A percentile compares a stretch with the other conserved stretches of the same genome.
Evolutionary conservation across 176 grass and related monocot genomes (phyloP).

Genomic region (Neostapfia colusana): DNA sequence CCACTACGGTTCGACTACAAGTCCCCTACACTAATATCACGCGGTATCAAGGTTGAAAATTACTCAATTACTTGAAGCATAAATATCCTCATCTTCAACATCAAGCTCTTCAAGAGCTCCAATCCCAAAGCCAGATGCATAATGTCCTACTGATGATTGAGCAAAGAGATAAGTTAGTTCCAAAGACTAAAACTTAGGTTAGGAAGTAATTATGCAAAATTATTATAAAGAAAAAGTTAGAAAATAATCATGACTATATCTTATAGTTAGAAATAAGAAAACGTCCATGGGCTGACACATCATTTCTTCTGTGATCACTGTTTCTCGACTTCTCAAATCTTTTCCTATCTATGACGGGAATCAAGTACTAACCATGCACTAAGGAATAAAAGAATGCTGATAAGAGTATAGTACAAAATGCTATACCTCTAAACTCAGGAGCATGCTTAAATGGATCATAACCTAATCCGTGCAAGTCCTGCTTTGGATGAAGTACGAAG

Average conservation of each 20-base stretch:
- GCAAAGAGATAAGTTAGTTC: conserved; percentile 24
- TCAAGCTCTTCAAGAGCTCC: conserved; percentile 97
- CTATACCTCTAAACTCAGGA: conserved; percentile 89
- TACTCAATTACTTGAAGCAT: conserved; percentile 76
- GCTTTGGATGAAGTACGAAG: conserved; percentile 85
- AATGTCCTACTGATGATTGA: conserved; percentile 76
- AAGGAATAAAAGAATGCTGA: conserved; percentile 9
- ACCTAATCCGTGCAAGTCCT: conserved; percentile 90
- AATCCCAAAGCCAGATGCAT: conserved; percentile 93
- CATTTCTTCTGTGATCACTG: conserved; percentile 49
- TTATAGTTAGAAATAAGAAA: conserved; percentile 85
- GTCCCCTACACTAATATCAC: background rate
- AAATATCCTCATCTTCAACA: conserved; percentile 99
- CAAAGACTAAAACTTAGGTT: conserved; percentile 3
- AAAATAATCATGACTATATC: conserved; percentile 38
- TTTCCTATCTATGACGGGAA: conserved; percentile 78
- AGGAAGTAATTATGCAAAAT: conserved; percentile 16
- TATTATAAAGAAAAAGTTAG: too few relatives aligned
- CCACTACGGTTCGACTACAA: conserved; percentile 11
- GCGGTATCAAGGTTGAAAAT: conserved; percentile 30
- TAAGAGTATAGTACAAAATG: conserved; percentile 9
- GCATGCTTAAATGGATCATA: conserved; percentile 95
- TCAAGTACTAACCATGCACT: background rate
- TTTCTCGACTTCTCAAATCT: conserved; percentile 56
- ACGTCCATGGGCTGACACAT: conserved; percentile 45